These are phyloP conservation scores for Spergularia bocconei DNA, from an alignment of 148 eudicot species.

Conservation along the genomic window DNA sequence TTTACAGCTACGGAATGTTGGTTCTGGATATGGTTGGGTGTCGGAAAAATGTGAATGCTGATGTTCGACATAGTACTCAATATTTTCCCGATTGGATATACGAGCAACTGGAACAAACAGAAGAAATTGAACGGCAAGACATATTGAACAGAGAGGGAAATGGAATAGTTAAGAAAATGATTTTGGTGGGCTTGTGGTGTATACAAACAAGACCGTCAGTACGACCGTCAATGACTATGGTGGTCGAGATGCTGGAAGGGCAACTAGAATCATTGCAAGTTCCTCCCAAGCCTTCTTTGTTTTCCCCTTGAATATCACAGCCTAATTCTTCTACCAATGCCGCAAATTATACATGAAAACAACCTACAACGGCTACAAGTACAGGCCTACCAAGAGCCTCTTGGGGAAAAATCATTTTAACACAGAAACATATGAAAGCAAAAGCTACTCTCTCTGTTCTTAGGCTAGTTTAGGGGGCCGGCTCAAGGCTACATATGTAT, in stretches of 20 bases:
- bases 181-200: conserved; percentile 45
- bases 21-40: conserved; percentile 28
- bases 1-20: conserved; percentile 37
- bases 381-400: too few species aligned
- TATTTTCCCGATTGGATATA: conserved; percentile 31
- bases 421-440: background rate
- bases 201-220: conserved; percentile 34
- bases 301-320: conserved; percentile 17
- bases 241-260: conserved; percentile 45
- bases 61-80: background rate
- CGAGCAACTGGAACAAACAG: conserved; percentile 18
- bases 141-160: conserved; percentile 18
- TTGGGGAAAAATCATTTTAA: background rate
- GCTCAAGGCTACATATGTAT: too few species aligned
- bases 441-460: background rate
- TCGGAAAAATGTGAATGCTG: conserved; percentile 8
- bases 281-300: conserved; percentile 31
- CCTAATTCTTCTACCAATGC: background rate
- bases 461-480: background rate
- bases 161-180: conserved; percentile 31
- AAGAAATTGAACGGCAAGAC: background rate
- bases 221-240: conserved; percentile 34
- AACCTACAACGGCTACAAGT: too few species aligned
- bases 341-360: background rate
- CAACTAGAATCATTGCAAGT: conserved; percentile 25